These are phyloP conservation scores for Coemansia sp. DNA, from an alignment of 192 early-diverging fungal species.

Conservation along the genomic window DNA sequence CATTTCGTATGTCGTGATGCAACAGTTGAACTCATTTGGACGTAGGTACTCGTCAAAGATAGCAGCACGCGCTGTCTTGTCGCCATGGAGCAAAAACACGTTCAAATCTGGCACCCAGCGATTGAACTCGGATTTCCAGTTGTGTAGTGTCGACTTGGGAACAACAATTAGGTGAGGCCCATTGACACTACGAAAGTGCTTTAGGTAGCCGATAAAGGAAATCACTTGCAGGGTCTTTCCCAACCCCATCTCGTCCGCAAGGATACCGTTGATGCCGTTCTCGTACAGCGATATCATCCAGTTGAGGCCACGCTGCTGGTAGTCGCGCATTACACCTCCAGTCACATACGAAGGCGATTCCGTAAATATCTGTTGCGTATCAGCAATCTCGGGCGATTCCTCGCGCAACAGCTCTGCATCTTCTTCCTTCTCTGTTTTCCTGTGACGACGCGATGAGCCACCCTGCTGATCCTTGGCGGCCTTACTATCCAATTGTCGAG, in stretches of 20 bases:
- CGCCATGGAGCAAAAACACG: conserved; percentile 87
- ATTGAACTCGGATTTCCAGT: conserved; percentile 91
- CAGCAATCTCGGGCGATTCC: conserved; percentile 61
- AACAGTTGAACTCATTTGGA: conserved; percentile 78
- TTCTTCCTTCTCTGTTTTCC: conserved; percentile 98
- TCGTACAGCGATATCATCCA: conserved; percentile 97
- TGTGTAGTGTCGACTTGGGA: conserved; percentile 94
- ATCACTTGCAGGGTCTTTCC: conserved; percentile 97
- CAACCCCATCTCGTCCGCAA: conserved; percentile 99
- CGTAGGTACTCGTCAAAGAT: conserved; percentile 60
- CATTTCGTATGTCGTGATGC: conserved; percentile 97
- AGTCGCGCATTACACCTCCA: conserved; percentile 91
- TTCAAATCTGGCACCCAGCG: conserved; percentile 90
- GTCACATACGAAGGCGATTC: conserved; percentile 89
- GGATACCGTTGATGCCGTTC: conserved; percentile 98
- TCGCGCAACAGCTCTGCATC: conserved; percentile 87
- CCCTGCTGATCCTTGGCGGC: conserved; percentile 18
- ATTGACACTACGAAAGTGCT: conserved; percentile 68
- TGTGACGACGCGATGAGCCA: conserved; percentile 66
- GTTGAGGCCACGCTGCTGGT: conserved; percentile 95
- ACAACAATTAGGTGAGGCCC: conserved; percentile 96
- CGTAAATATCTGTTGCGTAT: conserved; percentile 70
- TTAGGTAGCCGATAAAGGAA: conserved; percentile 93
- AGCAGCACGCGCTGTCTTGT: conserved; percentile 72
- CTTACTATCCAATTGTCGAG: conserved; percentile 47